Base-by-base conservation (phyloP, 352 stramenopile species). In the Phytophthora palmivora region DNA sequence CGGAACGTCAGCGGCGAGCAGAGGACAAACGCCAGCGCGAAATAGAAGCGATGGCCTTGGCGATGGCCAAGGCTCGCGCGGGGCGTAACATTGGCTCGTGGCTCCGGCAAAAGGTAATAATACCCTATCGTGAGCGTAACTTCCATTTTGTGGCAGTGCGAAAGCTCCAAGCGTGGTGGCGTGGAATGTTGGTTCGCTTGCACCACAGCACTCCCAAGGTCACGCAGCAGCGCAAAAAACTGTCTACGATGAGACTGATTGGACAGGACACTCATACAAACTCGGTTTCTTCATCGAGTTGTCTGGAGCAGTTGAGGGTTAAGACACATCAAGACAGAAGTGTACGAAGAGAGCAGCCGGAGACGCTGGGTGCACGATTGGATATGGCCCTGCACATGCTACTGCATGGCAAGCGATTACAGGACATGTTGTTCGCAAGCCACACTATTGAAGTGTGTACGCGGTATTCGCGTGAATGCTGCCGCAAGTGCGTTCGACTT, bases 361-460 rank as follows among this genome's bases (percentile, higher is more conserved):
- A 90, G 59, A 91, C 84, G 9, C 63, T 93, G 0, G 79, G 82
- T 10, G 56, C 72, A 18, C 73, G 84, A 10, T 41, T 93, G 24
- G 84, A 93, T 54, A 82, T 87, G 76, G 84, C 84, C 22, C 50
- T 93, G 15, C 82, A 92, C 51, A 70, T 92, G 70, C 72, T 93
- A 2, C 47, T 92, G 11, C 81, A 93, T 45, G 84, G 82, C 26
- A 91, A 88, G 51, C 79, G 91, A n/a, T 78, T 99, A 11, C 81
- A 90, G 19, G 92, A 98, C 46, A 92, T 99, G 58, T 79, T 98
- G 43, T 93, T 95, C 41, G 94, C 96, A 9, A 89, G 94, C 30
- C 90, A 94, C 52, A 96, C 79, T 9, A 88, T 99, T 24, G 89
- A 98, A 63, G 82, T 90, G 21, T 97, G 87, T 36, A 99, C 96